Base-by-base conservation (phyloP, 768 basidiomycete genomes). In the Tricholoma bakamatsutake region DNA sequence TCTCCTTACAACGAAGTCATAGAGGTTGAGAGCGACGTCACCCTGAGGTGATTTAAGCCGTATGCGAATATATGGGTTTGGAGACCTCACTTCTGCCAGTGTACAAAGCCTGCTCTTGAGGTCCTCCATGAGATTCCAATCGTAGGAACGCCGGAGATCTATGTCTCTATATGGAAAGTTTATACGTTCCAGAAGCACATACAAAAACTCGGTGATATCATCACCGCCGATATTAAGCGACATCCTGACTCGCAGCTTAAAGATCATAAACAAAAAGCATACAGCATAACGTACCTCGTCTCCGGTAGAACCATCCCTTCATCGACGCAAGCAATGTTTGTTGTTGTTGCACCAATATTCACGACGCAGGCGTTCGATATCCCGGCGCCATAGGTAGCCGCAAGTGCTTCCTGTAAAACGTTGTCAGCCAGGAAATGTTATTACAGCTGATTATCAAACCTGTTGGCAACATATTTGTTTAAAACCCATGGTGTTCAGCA, bases 351-450 rank as follows among this genome's bases (percentile, higher is more conserved):
- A 3, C 97, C 97, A 50, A 98, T 87, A 67, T 99, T 93, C 34
- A 99, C 90, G 4, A 99, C 91, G 64, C 97, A 98, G 10, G 95
- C 97, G 63, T 85, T 89, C 0, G 92, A 92, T 51, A 98, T 85
- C 6, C 96, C 96, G 6, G 96, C 94, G 18, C 95, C 95, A 66
- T 95, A 98, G 0, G 93, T 93, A 3, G 95, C 93, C 33, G 91
- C 90, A 39, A 96, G 76, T 3, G 93, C 88, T 76, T 97, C 95
- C 92, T 97, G 59, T 13, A n/a, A 56, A 42, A 42, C 28, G 55
- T 10, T 42, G 51, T 34, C 35, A 33, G 52, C 28, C 21, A 47
- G 55, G 11, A 31, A 39, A 49, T 43, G 43, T 18, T 31, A 24
- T 47, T n/a, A 49, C 43, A 27, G 10, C 15, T 54, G 40, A 39